phyloP scores from a whole-genome alignment of 352 stramenopile species.

The Phytophthora kernoviae region DNA sequence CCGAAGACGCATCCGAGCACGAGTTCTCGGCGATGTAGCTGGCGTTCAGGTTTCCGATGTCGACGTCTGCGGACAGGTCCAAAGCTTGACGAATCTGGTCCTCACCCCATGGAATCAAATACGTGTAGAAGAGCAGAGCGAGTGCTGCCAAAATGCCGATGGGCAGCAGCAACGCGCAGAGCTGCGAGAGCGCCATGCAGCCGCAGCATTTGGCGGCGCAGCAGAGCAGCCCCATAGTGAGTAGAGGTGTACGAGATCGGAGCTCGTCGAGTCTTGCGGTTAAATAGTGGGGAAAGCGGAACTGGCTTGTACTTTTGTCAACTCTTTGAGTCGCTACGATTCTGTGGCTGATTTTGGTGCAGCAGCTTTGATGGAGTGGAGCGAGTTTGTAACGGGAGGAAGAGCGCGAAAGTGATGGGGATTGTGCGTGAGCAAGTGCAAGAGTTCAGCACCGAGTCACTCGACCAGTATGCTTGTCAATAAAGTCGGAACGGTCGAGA shows the following conservation, averaged over 20 bases:
- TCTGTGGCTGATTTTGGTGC: neutral
- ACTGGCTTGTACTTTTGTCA: neutral
- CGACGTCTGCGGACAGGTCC: slow-evolving; percentile 44
- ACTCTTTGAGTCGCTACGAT: neutral
- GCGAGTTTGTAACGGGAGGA: neutral
- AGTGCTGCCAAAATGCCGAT: slow-evolving; percentile 58
- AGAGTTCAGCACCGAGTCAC: neutral
- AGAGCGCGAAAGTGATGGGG: neutral
- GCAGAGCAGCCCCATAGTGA: slow-evolving; percentile 51
- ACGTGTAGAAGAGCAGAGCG: slow-evolving; percentile 71
- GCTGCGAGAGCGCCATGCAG: slow-evolving; percentile 74
- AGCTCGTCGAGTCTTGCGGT: neutral
- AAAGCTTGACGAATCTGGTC: slow-evolving; percentile 68
- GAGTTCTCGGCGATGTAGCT: slow-evolving; percentile 63
- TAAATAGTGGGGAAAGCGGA: neutral
- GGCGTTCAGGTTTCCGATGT: slow-evolving; percentile 55
- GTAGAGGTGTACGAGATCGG: neutral
- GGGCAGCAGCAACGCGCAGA: slow-evolving; percentile 65
- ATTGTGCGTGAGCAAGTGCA: neutral
- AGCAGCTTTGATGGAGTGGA: neutral
- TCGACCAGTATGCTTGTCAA: too few relatives aligned
- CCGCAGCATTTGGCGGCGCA: slow-evolving; percentile 76
- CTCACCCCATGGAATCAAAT: slow-evolving; percentile 75
- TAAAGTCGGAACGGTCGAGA: neutral
- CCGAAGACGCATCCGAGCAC: slow-evolving; percentile 86